Conservation (phyloP, 2,329 filamentous ascomycete species). For the Ilyonectria mors-panacis region DNA sequence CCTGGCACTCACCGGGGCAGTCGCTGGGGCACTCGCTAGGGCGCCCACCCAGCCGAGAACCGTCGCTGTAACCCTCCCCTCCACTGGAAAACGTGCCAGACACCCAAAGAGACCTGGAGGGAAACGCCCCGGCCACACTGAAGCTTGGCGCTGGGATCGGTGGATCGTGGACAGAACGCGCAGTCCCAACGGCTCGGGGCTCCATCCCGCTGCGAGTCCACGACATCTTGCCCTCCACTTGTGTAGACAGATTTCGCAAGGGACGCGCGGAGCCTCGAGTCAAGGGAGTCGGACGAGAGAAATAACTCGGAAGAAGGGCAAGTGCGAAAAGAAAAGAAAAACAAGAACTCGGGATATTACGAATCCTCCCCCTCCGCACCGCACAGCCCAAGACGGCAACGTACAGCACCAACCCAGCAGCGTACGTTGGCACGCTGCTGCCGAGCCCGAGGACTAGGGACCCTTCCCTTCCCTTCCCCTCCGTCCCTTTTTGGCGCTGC, state of each 20-base stretch:
- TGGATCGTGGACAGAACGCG: neutral
- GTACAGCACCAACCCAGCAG: neutral
- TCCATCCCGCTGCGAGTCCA: neutral
- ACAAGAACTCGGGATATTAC: neutral
- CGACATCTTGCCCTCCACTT: neutral
- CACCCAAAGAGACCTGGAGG: no score
- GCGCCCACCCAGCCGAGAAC: neutral
- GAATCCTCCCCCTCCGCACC: neutral
- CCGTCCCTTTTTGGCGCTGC: neutral
- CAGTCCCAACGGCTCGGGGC: neutral
- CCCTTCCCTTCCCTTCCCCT: neutral
- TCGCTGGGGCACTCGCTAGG: conserved; percentile 11
- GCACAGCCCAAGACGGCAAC: neutral
- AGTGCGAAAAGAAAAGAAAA: neutral
- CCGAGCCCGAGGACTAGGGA: neutral
- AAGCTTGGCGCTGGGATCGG: conserved; percentile 2
- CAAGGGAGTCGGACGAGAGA: neutral
- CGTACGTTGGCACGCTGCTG: neutral
- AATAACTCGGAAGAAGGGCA: neutral
- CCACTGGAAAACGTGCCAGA: neutral
- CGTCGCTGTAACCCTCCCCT: neutral
- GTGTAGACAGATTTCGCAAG: neutral
- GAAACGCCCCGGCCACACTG: neutral
- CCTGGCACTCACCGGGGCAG: conserved; percentile 9
- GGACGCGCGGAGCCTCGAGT: neutral